A percentile compares a stretch with the other conserved stretches of the same genome.
Evolutionary conservation across 345 rosid species (phyloP).

Genomic region (Microcos paniculata): DNA sequence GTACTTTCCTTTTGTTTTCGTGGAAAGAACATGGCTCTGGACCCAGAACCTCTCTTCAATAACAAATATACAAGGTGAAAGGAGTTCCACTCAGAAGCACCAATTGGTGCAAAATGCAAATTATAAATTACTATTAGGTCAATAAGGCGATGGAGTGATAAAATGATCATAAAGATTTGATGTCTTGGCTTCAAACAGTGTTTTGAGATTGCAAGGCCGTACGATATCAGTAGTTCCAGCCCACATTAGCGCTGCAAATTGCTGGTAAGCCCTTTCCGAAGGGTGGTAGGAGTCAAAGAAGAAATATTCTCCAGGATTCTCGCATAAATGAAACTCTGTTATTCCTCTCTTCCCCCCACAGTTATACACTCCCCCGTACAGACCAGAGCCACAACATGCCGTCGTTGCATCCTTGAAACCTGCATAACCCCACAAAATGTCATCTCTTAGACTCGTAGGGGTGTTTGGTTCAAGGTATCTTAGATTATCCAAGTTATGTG

Average conservation of each 20-base stretch:
- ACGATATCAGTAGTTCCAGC: slow-evolving; percentile 24
- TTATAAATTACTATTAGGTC: no score
- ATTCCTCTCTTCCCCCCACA: slow-evolving; percentile 68
- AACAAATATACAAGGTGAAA: no score
- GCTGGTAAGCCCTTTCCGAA: slow-evolving; percentile 53
- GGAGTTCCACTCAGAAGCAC: no score
- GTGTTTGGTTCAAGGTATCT: no score
- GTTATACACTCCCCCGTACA: slow-evolving; percentile 61
- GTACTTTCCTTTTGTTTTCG: no score
- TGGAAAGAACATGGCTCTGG: no score
- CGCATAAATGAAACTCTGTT: slow-evolving; percentile 56
- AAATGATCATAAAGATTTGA: neutral
- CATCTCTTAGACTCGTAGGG: no score
- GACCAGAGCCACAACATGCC: slow-evolving; percentile 82
- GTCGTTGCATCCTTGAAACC: slow-evolving; percentile 62
- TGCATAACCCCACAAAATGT: slow-evolving; percentile 25
- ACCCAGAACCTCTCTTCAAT: no score
- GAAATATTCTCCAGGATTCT: slow-evolving; percentile 48
- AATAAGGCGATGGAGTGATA: neutral
- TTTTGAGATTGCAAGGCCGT: slow-evolving; percentile 37
- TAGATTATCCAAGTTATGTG: no score
- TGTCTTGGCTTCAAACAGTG: slow-evolving; percentile 21
- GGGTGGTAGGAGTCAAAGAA: slow-evolving; percentile 79
- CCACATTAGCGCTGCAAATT: slow-evolving; percentile 55
- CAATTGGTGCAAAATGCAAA: no score